Conservation (phyloP, 352 stramenopile species). For the Phytophthora citricola region DNA sequence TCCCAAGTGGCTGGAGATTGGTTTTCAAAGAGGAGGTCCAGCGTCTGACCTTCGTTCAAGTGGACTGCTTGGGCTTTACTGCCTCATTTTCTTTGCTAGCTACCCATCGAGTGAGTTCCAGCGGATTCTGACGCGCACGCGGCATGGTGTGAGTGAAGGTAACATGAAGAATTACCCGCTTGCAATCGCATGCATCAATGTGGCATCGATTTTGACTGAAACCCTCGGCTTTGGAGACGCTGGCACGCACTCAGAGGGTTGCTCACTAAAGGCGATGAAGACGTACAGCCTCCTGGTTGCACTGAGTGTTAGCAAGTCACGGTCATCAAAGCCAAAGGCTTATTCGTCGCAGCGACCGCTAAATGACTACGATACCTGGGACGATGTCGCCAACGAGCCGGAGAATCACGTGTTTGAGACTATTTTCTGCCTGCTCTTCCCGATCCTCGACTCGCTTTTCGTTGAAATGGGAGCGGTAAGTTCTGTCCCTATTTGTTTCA, state of each 20-base stretch:
- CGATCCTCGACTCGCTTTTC: slow-evolving; percentile 83
- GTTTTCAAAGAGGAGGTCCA: slow-evolving; percentile 83
- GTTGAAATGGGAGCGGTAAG: slow-evolving; percentile 88
- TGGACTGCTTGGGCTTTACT: slow-evolving; percentile 85
- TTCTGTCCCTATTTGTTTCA: slow-evolving; percentile 9
- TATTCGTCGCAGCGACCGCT: slow-evolving; percentile 41
- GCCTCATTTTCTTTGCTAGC: slow-evolving; percentile 84
- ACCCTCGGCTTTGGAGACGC: slow-evolving; percentile 81
- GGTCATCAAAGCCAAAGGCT: slow-evolving; percentile 30
- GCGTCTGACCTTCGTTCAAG: slow-evolving; percentile 85
- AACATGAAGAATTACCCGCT: slow-evolving; percentile 92
- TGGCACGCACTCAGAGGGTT: slow-evolving; percentile 78
- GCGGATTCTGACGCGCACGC: slow-evolving; percentile 75
- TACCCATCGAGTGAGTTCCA: slow-evolving; percentile 69
- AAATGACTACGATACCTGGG: slow-evolving; percentile 69
- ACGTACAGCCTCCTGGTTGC: slow-evolving; percentile 80
- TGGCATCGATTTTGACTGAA: slow-evolving; percentile 75
- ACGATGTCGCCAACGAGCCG: slow-evolving; percentile 71
- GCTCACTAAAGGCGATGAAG: slow-evolving; percentile 72
- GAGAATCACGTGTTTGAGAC: slow-evolving; percentile 89
- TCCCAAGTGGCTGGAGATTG: slow-evolving; percentile 81
- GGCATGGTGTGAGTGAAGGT: slow-evolving; percentile 83
- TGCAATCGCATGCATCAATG: slow-evolving; percentile 89
- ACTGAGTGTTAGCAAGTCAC: slow-evolving; percentile 43
- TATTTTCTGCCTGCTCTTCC: slow-evolving; percentile 86